A percentile compares a stretch with the other conserved stretches of the same genome.
These are phyloP conservation scores for Melanomma pulvis-pyrius DNA, from an alignment of 495 filamentous ascomycete species.

Conservation along the genomic window DNA sequence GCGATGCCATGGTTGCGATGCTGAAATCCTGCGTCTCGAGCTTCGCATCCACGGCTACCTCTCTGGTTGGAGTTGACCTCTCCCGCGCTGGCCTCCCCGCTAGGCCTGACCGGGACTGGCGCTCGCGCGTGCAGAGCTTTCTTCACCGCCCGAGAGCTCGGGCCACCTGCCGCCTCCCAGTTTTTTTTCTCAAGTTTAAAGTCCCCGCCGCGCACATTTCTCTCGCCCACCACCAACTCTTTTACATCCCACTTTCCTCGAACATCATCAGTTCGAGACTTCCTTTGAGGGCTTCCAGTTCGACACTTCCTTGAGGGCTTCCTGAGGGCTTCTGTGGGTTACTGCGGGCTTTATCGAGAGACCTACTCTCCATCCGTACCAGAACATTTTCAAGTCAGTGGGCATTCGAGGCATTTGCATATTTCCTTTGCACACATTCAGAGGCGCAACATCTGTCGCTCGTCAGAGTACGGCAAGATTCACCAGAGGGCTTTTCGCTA, in stretches of 20 bases:
- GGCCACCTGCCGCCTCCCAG: conserved; percentile 9
- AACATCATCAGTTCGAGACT: conserved; percentile 19
- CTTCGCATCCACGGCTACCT: neutral
- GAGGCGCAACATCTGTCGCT: conserved; percentile 24
- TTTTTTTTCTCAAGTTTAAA: conserved; percentile 9
- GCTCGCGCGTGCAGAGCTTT: neutral
- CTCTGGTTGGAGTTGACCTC: neutral
- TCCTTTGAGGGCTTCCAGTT: conserved; percentile 4
- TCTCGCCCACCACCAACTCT: neutral
- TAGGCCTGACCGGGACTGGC: neutral
- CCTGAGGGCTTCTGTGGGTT: conserved; percentile 31
- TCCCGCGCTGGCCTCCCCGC: neutral
- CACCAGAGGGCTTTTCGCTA: conserved; percentile 37
- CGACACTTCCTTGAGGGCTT: conserved; percentile 32
- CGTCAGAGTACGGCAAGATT: conserved; percentile 29
- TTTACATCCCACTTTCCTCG: conserved; percentile 16
- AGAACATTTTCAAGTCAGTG: conserved; percentile 39
- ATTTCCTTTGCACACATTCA: conserved; percentile 38
- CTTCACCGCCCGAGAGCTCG: conserved; percentile 22
- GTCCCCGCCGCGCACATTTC: conserved; percentile 15
- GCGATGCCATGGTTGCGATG: conserved; percentile 32
- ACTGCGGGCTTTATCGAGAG: conserved; percentile 32
- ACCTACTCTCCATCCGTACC: conserved; percentile 16
- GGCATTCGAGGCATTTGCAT: conserved; percentile 31
- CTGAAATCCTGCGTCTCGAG: neutral